These are phyloP conservation scores for Rubus parviflorus DNA, from an alignment of 306 rosid species.

Conservation along the genomic window DNA sequence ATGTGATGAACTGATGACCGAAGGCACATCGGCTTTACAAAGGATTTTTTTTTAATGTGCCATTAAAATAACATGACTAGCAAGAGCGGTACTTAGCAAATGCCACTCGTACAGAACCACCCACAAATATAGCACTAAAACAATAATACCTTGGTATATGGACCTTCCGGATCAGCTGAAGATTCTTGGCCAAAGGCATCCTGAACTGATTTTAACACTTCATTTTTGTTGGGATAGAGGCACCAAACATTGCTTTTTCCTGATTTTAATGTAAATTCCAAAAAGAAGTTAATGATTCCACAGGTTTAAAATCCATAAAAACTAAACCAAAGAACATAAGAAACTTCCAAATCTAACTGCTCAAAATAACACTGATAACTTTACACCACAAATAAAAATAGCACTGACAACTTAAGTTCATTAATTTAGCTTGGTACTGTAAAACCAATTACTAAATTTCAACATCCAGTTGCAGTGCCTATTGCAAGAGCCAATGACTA, in stretches of 20 bases:
- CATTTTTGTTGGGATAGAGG: constrained; percentile 88
- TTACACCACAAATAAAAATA: not conserved
- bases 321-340: not conserved
- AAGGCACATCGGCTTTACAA: not conserved
- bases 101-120: not conserved
- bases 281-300: constrained; percentile 16
- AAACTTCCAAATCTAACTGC: constrained; percentile 4
- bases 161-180: constrained; percentile 29
- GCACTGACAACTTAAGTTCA: not conserved
- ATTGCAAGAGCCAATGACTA: constrained; percentile 6
- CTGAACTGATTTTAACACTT: constrained; percentile 54
- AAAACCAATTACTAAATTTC: constrained; percentile 21
- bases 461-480: constrained; percentile 6
- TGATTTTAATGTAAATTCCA: constrained; percentile 32
- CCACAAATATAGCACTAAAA: not conserved
- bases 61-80: not conserved
- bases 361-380: not conserved
- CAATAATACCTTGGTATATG: constrained; percentile 44
- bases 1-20: not conserved
- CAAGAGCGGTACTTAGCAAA: not conserved
- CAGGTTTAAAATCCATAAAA: constrained; percentile 13
- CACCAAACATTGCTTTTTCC: constrained; percentile 80
- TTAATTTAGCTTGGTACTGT: not conserved
- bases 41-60: not conserved
- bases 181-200: constrained; percentile 60